phyloP scores from a whole-genome alignment of 129 eudicot genomes.

The Lactuca sativa region DNA sequence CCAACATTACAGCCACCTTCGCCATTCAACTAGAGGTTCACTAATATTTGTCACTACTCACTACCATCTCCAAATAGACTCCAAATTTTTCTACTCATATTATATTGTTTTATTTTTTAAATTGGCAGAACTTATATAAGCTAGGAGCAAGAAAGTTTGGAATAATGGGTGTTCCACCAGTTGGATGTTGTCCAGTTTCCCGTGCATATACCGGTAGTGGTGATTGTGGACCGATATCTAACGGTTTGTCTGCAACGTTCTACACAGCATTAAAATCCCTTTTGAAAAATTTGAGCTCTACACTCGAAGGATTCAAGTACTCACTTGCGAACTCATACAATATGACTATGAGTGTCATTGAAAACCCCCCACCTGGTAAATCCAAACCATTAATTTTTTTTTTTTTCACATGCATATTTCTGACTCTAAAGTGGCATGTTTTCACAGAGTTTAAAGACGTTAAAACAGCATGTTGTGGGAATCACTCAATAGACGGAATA shows the following conservation, averaged over 20 bases:
- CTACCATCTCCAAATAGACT: neutral
- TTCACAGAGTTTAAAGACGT: constrained; percentile 41
- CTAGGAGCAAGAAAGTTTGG: constrained; percentile 58
- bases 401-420: neutral
- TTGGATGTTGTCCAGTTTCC: constrained; percentile 50
- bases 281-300: constrained; percentile 31
- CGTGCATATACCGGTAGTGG: constrained; percentile 16
- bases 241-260: constrained; percentile 34
- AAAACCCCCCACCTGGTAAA: constrained; percentile 22
- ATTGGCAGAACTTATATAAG: constrained; percentile 37
- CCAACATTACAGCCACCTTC: constrained; percentile 29
- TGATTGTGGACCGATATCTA: constrained; percentile 26
- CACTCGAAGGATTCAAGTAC: constrained; percentile 31
- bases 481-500: constrained; percentile 20
- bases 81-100: no score
- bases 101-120: neutral
- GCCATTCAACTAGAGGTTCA: constrained; percentile 37
- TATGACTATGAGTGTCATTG: constrained; percentile 46
- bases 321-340: constrained; percentile 47
- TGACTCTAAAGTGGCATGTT: constrained; percentile 4
- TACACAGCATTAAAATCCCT: constrained; percentile 7
- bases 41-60: neutral
- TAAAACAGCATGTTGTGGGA: constrained; percentile 54
- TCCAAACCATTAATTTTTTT: constrained; percentile 26
- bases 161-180: constrained; percentile 41